phyloP scores from a whole-genome alignment of 1,139 yeast species.

The Taiozyma sp. region DNA sequence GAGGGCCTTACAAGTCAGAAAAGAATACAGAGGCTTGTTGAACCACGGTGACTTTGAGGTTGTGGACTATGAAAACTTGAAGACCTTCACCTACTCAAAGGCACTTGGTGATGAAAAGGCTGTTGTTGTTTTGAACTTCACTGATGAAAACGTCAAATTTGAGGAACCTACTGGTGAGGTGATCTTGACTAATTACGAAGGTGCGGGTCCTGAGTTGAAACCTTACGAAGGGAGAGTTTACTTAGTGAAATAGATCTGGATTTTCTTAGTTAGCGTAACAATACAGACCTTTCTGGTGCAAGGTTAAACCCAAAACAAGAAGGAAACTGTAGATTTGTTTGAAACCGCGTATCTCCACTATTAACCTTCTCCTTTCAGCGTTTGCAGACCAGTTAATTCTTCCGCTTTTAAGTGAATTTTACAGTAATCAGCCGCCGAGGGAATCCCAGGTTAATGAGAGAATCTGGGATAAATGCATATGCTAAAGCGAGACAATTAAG shows the following conservation, averaged over 20 bases:
- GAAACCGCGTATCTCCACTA: too few species aligned
- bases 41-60: constrained; percentile 45
- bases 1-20: constrained; percentile 40
- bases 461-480: too few species aligned
- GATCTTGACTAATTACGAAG: constrained; percentile 23
- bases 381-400: too few species aligned
- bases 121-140: constrained; percentile 44
- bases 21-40: constrained; percentile 38
- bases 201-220: constrained; percentile 26
- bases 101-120: constrained; percentile 23
- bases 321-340: too few species aligned
- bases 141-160: constrained; percentile 25
- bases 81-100: constrained; percentile 39
- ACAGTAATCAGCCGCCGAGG: too few species aligned
- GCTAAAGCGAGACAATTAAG: too few species aligned
- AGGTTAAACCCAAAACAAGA: too few species aligned
- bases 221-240: constrained; percentile 41
- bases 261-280: neutral
- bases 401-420: too few species aligned
- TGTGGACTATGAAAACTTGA: constrained; percentile 35
- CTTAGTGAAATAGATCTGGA: constrained; percentile 5
- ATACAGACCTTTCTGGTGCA: neutral
- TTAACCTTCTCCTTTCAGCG: too few species aligned
- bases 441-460: too few species aligned
- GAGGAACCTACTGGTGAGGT: constrained; percentile 32